A percentile compares a stretch with the other conserved stretches of the same genome.
phyloP scores from a whole-genome alignment of 768 basidiomycete species.

The Cubamyces lactineus region DNA sequence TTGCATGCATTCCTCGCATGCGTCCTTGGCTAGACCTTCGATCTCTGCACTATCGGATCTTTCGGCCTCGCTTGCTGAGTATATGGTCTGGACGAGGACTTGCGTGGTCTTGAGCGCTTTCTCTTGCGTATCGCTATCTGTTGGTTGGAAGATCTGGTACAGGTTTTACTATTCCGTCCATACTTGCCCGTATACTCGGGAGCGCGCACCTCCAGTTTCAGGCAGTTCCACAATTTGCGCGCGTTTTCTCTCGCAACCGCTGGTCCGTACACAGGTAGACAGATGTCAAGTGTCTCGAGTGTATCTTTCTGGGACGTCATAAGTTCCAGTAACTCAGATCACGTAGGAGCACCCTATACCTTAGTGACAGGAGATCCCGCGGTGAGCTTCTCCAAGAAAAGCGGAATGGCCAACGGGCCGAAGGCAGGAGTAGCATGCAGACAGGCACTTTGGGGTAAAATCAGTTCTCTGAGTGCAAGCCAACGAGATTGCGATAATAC shows the following conservation, averaged over 20 bases:
- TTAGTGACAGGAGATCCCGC: conserved; percentile 83
- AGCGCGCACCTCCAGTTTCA: conserved; percentile 80
- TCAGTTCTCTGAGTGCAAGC: not conserved
- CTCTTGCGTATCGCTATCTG: conserved; percentile 73
- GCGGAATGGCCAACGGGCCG: conserved; percentile 80
- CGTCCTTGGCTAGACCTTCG: conserved; percentile 66
- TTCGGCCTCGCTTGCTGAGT: conserved; percentile 40
- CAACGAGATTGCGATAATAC: not conserved
- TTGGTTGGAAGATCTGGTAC: conserved; percentile 88
- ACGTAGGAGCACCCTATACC: conserved; percentile 45
- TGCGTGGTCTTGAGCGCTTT: conserved; percentile 74
- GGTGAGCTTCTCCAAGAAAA: conserved; percentile 90
- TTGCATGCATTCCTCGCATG: conserved; percentile 79
- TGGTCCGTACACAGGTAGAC: conserved; percentile 85
- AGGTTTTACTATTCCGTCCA: too few relatives aligned
- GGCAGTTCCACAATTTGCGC: conserved; percentile 83
- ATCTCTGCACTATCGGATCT: conserved; percentile 37
- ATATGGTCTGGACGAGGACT: conserved; percentile 74
- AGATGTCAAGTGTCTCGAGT: conserved; percentile 72
- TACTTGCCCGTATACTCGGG: not conserved
- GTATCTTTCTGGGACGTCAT: conserved; percentile 71
- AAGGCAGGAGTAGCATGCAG: conserved; percentile 81
- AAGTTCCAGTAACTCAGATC: not conserved
- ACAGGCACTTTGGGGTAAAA: conserved; percentile 51
- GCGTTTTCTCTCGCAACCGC: conserved; percentile 61